Conservation (phyloP, 2,329 filamentous ascomycete genomes). For the Beauveria sp. region DNA sequence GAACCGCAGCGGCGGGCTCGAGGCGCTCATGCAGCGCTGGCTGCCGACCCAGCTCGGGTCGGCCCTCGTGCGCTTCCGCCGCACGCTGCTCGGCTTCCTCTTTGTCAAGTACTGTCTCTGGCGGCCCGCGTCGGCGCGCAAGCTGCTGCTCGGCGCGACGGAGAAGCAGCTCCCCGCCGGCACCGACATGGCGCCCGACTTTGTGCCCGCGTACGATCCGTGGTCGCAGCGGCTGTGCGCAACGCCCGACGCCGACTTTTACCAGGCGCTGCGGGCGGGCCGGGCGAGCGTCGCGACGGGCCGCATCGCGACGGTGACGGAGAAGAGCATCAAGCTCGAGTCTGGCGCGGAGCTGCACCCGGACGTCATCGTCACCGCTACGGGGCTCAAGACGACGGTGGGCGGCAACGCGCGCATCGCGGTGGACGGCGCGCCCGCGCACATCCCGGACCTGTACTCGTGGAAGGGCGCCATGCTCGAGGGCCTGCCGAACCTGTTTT, state of each 20-base stretch:
- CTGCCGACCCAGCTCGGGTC: conserved; percentile 36
- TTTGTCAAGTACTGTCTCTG: conserved; percentile 1
- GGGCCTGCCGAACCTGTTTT: conserved; percentile 53
- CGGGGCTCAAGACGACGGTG: conserved; percentile 50
- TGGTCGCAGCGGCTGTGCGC: conserved; percentile 65
- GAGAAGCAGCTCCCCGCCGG: conserved; percentile 37
- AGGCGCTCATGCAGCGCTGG: conserved; percentile 24
- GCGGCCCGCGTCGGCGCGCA: background rate
- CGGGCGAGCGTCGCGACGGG: conserved; percentile 36
- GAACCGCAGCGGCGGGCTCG: conserved; percentile 26
- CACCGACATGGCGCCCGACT: conserved; percentile 45
- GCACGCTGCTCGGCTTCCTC: conserved; percentile 38
- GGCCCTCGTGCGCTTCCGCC: conserved; percentile 41
- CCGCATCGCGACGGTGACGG: conserved; percentile 36
- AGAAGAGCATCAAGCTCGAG: conserved; percentile 34
- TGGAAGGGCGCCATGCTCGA: conserved; percentile 58
- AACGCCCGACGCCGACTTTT: conserved; percentile 40
- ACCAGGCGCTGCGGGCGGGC: conserved; percentile 28
- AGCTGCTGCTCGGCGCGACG: conserved; percentile 20
- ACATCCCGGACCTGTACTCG: conserved; percentile 37
- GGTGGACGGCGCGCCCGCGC: conserved; percentile 41
- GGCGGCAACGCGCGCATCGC: conserved; percentile 42
- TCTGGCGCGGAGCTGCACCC: conserved; percentile 39
- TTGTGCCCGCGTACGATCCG: conserved; percentile 46
- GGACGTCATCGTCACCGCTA: conserved; percentile 59